phyloP scores from a whole-genome alignment of 2,329 filamentous ascomycete species.

The Pezicula radicicola region DNA sequence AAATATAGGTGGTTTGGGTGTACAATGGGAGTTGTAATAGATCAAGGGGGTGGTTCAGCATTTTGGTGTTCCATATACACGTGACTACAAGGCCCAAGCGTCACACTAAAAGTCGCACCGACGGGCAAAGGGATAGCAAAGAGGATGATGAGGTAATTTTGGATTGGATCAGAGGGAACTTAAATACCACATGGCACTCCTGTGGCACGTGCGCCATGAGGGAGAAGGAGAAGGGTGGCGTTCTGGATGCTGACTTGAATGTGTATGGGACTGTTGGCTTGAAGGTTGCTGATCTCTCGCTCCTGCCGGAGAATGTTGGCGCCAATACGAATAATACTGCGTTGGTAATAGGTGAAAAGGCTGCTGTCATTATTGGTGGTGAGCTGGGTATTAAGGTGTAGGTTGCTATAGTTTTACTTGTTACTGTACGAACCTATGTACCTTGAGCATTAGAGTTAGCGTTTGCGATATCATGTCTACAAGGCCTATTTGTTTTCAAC shows the following conservation, averaged over 20 bases:
- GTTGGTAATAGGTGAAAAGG: conserved; percentile 37
- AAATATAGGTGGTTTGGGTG: too few relatives aligned
- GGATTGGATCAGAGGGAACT: conserved; percentile 36
- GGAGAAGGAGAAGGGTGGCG: conserved; percentile 31
- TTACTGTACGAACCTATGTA: neutral
- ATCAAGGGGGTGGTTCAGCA: too few relatives aligned
- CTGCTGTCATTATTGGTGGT: conserved; percentile 35
- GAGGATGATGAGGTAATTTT: conserved; percentile 35
- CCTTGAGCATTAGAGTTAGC: neutral
- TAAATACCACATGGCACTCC: conserved; percentile 38
- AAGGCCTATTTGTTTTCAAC: neutral
- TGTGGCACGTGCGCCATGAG: conserved; percentile 38
- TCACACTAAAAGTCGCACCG: too few relatives aligned
- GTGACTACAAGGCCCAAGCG: too few relatives aligned
- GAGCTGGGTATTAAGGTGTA: conserved; percentile 31
- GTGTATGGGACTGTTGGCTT: conserved; percentile 36
- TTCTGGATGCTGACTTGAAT: conserved; percentile 34
- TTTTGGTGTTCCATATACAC: too few relatives aligned
- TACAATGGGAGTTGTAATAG: too few relatives aligned
- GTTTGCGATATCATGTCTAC: neutral
- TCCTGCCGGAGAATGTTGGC: conserved; percentile 33
- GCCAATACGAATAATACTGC: conserved; percentile 45
- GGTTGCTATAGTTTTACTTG: neutral
- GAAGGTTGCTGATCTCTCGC: conserved; percentile 40
- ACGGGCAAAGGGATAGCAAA: too few relatives aligned